Percentiles rank a stretch among this genome's conserved stretches.
Conservation (phyloP, 2,329 filamentous ascomycete genomes). For the Fusarium siculi region DNA sequence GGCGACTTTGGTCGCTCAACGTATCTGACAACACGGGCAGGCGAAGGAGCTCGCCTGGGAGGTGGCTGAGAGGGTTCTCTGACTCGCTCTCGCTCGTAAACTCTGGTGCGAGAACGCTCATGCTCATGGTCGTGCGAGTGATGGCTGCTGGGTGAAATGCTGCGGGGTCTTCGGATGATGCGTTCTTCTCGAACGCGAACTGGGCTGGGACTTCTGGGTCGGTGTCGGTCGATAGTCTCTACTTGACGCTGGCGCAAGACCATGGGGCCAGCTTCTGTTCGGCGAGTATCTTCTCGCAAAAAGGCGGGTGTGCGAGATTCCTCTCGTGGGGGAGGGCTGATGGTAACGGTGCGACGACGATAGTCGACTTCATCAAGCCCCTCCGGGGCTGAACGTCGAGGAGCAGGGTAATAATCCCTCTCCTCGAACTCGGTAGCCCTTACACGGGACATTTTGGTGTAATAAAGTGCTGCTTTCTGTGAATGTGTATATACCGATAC, state of each 20-base stretch:
- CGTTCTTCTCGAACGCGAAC: slow-evolving; percentile 56
- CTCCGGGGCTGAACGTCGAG: slow-evolving; percentile 49
- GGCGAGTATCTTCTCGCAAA: slow-evolving; percentile 61
- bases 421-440: slow-evolving; percentile 57
- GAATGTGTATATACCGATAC: background rate
- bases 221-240: slow-evolving; percentile 64
- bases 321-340: slow-evolving; percentile 57
- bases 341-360: slow-evolving; percentile 48
- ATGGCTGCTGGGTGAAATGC: slow-evolving; percentile 50
- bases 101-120: slow-evolving; percentile 50
- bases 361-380: slow-evolving; percentile 51
- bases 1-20: slow-evolving; percentile 54
- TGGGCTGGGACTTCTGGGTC: slow-evolving; percentile 57
- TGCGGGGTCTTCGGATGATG: slow-evolving; percentile 56
- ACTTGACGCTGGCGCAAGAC: slow-evolving; percentile 66
- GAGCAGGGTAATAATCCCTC: slow-evolving; percentile 55
- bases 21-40: slow-evolving; percentile 52
- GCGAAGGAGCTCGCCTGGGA: slow-evolving; percentile 52
- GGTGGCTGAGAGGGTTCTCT: slow-evolving; percentile 55
- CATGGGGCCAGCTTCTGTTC: slow-evolving; percentile 60
- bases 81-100: slow-evolving; percentile 44
- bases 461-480: slow-evolving; percentile 7
- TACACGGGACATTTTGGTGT: slow-evolving; percentile 42
- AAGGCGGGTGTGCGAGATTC: slow-evolving; percentile 62
- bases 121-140: slow-evolving; percentile 50